Percentiles rank a stretch among this genome's conserved stretches.
These are phyloP conservation scores for Wickerhamiella lipophila DNA, from an alignment of 805 yeast species.

Conservation along the genomic window DNA sequence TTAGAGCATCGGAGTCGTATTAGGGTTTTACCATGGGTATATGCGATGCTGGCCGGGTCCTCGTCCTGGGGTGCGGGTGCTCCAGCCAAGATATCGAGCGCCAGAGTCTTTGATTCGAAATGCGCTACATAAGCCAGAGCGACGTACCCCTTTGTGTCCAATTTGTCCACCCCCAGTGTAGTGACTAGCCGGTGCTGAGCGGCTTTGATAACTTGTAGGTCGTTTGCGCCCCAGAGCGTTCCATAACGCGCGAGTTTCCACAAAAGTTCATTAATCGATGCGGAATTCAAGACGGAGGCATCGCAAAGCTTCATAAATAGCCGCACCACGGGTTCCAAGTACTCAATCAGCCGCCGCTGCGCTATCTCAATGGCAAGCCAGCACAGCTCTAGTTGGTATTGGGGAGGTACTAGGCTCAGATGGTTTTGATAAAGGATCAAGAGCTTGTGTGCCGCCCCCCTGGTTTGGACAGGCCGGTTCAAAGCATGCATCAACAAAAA, in stretches of 20 bases:
- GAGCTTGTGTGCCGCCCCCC: constrained; percentile 21
- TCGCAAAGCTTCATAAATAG: constrained; percentile 17
- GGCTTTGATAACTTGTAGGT: constrained; percentile 17
- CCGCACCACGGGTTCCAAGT: constrained; percentile 22
- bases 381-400: constrained; percentile 18
- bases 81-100: constrained; percentile 12
- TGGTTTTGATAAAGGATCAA: constrained; percentile 18
- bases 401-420: constrained; percentile 9
- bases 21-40: constrained; percentile 13
- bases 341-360: constrained; percentile 19
- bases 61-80: constrained; percentile 4
- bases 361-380: constrained; percentile 19
- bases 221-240: constrained; percentile 18
- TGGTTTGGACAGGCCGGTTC: constrained; percentile 18
- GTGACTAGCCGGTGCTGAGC: constrained; percentile 22
- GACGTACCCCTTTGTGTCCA: constrained; percentile 26
- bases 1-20: constrained; percentile 14
- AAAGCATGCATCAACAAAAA: constrained; percentile 22
- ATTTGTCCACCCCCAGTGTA: constrained; percentile 13
- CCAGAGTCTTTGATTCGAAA: constrained; percentile 13
- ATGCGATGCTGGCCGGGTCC: constrained; percentile 14
- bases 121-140: constrained; percentile 23
- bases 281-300: constrained; percentile 1
- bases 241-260: constrained; percentile 25
- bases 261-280: constrained; percentile 22